Conservation (phyloP, 2,329 filamentous ascomycete species). For the Calonectria naviculata region DNA sequence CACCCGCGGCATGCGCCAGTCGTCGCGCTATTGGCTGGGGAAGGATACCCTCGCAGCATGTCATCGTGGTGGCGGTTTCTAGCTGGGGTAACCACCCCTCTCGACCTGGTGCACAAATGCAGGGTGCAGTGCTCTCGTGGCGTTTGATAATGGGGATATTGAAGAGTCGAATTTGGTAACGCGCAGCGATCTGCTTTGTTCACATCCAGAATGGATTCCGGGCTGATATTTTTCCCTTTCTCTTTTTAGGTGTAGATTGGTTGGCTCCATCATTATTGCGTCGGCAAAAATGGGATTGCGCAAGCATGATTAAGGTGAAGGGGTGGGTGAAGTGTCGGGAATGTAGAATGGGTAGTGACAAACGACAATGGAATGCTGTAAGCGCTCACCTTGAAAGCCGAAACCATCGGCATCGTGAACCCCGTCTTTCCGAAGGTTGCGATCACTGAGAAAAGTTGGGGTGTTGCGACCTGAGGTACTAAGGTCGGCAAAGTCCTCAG, state of each 20-base stretch:
- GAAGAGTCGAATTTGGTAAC: neutral
- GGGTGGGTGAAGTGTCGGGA: neutral
- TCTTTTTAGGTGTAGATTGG: neutral
- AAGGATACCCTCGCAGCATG: conserved; percentile 6
- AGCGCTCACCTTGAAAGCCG: conserved; percentile 26
- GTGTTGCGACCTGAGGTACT: conserved; percentile 43
- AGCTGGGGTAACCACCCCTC: neutral
- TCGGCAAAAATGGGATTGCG: conserved; percentile 8
- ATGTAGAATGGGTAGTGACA: neutral
- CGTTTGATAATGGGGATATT: neutral
- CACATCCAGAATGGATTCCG: neutral
- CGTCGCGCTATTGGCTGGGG: conserved; percentile 13
- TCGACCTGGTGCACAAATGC: conserved; percentile 1
- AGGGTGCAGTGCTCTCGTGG: neutral
- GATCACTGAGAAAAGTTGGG: conserved; percentile 32
- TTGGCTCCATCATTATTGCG: neutral
- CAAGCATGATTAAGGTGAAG: conserved; percentile 1
- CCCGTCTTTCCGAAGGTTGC: conserved; percentile 26
- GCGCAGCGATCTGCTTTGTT: neutral
- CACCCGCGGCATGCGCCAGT: conserved; percentile 18
- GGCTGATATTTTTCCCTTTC: neutral
- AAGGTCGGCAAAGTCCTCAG: conserved; percentile 45
- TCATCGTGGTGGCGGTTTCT: conserved; percentile 15
- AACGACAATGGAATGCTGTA: conserved; percentile 13
- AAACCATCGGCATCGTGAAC: conserved; percentile 28